Conservation (phyloP, 768 basidiomycete species). For the Hypholoma sublateritium region DNA sequence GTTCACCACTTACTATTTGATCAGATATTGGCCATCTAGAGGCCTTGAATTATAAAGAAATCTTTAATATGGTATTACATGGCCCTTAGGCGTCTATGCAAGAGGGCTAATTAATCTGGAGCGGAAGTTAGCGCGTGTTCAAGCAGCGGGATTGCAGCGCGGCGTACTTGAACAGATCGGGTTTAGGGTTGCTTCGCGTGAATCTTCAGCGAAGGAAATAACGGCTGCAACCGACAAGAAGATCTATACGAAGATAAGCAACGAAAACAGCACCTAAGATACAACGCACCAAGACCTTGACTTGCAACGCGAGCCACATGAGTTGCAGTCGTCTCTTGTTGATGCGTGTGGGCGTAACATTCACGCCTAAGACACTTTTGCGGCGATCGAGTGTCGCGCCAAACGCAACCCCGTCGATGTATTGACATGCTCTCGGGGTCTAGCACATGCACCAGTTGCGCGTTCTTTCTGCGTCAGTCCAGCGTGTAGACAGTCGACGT, state of each 20-base stretch:
- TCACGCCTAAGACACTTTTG: too few relatives aligned
- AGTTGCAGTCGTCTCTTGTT: too few relatives aligned
- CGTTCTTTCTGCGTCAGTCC: slow-evolving; percentile 86
- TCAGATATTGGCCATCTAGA: slow-evolving; percentile 1
- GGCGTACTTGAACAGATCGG: slow-evolving; percentile 91
- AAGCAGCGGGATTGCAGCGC: neutral
- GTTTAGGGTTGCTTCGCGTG: slow-evolving; percentile 89
- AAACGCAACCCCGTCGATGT: too few relatives aligned
- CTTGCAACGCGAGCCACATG: too few relatives aligned
- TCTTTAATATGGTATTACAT: slow-evolving; percentile 23
- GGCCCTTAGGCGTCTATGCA: slow-evolving; percentile 50
- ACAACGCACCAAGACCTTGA: too few relatives aligned
- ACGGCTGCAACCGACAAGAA: too few relatives aligned
- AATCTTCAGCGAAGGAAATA: slow-evolving; percentile 41
- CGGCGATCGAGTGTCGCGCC: too few relatives aligned
- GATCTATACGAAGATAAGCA: too few relatives aligned
- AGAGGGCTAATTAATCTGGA: slow-evolving; percentile 89
- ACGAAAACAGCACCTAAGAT: too few relatives aligned
- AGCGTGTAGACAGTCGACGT: slow-evolving; percentile 90
- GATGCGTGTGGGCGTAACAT: too few relatives aligned
- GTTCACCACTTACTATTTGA: neutral
- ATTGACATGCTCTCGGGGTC: too few relatives aligned
- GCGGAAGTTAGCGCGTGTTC: neutral
- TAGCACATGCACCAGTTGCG: too few relatives aligned
- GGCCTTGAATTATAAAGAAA: slow-evolving; percentile 22